Conservation (phyloP, 371 early-diverging fungal genomes). For the Saksenaea vasiformis region DNA sequence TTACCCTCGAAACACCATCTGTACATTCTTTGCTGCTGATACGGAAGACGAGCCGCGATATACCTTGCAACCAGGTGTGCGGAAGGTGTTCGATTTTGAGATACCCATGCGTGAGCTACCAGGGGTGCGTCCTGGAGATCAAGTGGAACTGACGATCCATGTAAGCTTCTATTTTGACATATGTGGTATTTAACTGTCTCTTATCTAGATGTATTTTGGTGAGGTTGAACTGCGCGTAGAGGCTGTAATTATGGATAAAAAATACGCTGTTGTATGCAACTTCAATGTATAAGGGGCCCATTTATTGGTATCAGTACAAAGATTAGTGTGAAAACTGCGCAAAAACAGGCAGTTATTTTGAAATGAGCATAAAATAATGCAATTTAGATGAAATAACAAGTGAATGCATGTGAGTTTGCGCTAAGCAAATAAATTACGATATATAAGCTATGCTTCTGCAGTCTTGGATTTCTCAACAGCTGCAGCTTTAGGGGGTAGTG, state of each 20-base stretch:
- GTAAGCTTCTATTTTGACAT: neutral
- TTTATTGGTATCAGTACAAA: neutral
- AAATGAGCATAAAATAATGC: no score
- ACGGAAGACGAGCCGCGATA: conserved; percentile 58
- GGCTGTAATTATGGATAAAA: conserved; percentile 56
- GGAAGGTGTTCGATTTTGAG: conserved; percentile 60
- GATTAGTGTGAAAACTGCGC: no score
- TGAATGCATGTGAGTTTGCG: no score
- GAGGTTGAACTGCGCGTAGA: conserved; percentile 63
- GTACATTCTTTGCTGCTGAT: conserved; percentile 56
- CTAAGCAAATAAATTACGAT: neutral
- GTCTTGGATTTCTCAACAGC: neutral
- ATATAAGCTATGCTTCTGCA: neutral
- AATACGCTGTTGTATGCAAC: conserved; percentile 44
- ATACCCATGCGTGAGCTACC: conserved; percentile 62
- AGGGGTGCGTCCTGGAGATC: conserved; percentile 36
- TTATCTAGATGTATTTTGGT: conserved; percentile 59
- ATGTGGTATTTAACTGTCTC: neutral
- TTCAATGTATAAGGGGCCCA: conserved; percentile 28
- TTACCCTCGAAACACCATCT: conserved; percentile 57
- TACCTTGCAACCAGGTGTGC: conserved; percentile 49
- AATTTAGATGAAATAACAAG: no score
- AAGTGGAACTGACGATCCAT: conserved; percentile 40
- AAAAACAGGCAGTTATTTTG: no score
- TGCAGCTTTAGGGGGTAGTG: neutral